Base-by-base conservation (phyloP, 2,329 filamentous ascomycete species). In the Aspergillus ruber region DNA sequence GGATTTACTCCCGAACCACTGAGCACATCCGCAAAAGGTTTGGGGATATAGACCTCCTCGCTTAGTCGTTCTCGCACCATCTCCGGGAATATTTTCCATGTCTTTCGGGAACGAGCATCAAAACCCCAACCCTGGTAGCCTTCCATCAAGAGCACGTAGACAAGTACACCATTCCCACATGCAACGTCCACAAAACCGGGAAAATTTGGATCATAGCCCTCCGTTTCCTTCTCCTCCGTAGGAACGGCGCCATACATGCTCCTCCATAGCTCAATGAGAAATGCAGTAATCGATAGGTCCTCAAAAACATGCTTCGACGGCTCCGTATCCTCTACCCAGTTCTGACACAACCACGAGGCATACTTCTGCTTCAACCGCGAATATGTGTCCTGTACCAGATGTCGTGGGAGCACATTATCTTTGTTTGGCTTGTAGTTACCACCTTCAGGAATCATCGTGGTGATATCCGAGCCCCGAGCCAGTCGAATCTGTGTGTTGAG, bases 161-260 rank as follows among this genome's bases (percentile, higher is more conserved):
- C 88, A 1, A 98, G 78, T 3, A 98, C 74, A 1, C 93, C 93
- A 61, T 97, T 98, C 2, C 93, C 93, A 63, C 93, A 97, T 4
- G 91, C 93, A 41, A 98, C 89, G 61, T 98, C 93, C 17, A 96
- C 87, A 60, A 97, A 98, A 0, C 91, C 90, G 0, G 89, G 88
- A 58, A 95, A 96, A 0, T 56, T 51, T 0, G 52, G 39, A 40
- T 64, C 44, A 4, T 20, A 43, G 6, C 35, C 46, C 5, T 39
- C 18, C 1, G 42, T 17, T 8, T 45, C 49, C 6, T 50, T 52
- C 32, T 63, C 59, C 8, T 52, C 54, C 1, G 44, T 42, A 2
- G 60, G 61, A 2, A 53, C 49, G 13, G 56, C 57, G 1, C 65
- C 64, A 64, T 97, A 97, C 83, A 95, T 91, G 49, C 85, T 82